These are phyloP conservation scores for Candida boidinii DNA, from an alignment of 805 yeast genomes.

Conservation along the genomic window DNA sequence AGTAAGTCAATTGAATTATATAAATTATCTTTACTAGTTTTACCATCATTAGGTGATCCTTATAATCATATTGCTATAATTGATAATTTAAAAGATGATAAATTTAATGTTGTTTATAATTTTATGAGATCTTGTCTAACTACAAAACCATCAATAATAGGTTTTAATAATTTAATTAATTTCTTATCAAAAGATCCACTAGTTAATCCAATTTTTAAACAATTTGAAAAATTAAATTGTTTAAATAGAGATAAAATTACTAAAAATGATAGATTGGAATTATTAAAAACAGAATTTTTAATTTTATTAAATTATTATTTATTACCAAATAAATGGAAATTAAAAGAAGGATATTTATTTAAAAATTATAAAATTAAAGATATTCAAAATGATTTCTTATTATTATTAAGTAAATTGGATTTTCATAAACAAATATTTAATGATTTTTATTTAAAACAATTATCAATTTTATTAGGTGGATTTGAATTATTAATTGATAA, in stretches of 20 bases:
- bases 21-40: conserved; percentile 41
- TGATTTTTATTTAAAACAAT: conserved; percentile 27
- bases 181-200: conserved; percentile 27
- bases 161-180: conserved; percentile 35
- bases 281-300: conserved; percentile 23
- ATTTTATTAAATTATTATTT: conserved; percentile 28
- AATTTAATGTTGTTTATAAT: conserved; percentile 40
- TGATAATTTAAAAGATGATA: conserved; percentile 40
- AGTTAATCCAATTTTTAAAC: conserved; percentile 17
- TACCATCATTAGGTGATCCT: conserved; percentile 65
- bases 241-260: conserved; percentile 19
- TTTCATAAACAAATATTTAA: conserved; percentile 24
- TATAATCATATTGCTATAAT: conserved; percentile 52
- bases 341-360: conserved; percentile 15
- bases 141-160: conserved; percentile 39
- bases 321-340: conserved; percentile 32
- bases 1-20: conserved; percentile 38
- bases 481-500: conserved; percentile 24
- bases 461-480: conserved; percentile 30
- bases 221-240: conserved; percentile 18
- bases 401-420: conserved; percentile 15
- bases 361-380: conserved; percentile 21
- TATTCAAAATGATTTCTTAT: conserved; percentile 26
- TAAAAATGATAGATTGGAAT: conserved; percentile 24
- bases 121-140: conserved; percentile 49